Evolutionary conservation across 2,329 filamentous ascomycete genomes (phyloP).

Genomic region (Aspergillus nomiae): DNA sequence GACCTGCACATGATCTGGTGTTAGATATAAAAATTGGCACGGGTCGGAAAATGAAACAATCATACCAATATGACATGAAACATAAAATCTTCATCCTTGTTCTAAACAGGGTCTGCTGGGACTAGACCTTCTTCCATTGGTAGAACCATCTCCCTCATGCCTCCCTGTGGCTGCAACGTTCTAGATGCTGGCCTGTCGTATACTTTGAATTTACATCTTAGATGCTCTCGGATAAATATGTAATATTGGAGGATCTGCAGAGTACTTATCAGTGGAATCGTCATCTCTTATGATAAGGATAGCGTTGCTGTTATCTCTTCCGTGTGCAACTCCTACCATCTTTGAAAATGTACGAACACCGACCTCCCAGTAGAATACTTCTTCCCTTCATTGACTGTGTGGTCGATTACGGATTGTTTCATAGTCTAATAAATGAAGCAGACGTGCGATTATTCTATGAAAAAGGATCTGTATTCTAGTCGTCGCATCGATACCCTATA

Average conservation of each 20-base stretch:
- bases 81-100: constrained; percentile 8
- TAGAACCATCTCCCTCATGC: background rate
- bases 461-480: background rate
- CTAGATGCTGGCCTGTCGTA: background rate
- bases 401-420: background rate
- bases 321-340: background rate
- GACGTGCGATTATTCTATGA: background rate
- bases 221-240: background rate
- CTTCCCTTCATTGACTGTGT: too few species aligned
- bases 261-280: background rate
- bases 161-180: background rate
- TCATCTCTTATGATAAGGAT: background rate
- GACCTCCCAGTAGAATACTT: background rate
- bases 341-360: background rate
- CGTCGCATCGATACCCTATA: background rate
- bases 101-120: background rate
- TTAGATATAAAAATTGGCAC: constrained; percentile 17
- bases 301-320: background rate
- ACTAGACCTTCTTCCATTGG: background rate
- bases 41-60: constrained; percentile 39
- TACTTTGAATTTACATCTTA: background rate
- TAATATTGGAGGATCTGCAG: background rate
- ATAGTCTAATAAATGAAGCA: background rate
- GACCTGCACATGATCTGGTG: constrained; percentile 29
- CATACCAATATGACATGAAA: constrained; percentile 43